These are phyloP conservation scores for Aurifilum marmelostoma DNA, from an alignment of 2,329 filamentous ascomycete genomes.

Conservation along the genomic window DNA sequence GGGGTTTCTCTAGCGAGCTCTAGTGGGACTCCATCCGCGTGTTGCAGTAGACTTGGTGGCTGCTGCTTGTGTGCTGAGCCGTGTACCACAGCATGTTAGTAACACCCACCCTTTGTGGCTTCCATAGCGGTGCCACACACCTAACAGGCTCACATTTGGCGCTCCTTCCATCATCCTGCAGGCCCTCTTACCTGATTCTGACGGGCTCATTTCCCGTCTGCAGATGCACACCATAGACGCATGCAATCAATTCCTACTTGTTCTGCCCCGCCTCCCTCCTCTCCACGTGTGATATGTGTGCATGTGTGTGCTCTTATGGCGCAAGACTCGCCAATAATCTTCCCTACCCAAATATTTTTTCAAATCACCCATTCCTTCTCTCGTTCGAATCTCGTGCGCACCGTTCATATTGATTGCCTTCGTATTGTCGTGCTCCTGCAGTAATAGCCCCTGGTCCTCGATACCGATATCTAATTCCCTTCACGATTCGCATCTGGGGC, in stretches of 20 bases:
- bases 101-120: background rate
- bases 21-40: background rate
- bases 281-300: background rate
- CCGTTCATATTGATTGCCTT: background rate
- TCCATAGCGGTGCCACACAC: too few species aligned
- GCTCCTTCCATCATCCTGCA: background rate
- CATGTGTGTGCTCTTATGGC: background rate
- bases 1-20: background rate
- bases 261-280: background rate
- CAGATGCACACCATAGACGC: background rate
- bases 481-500: slow-evolving; percentile 7
- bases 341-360: background rate
- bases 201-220: slow-evolving; percentile 12
- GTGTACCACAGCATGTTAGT: too few species aligned
- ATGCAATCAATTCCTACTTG: background rate
- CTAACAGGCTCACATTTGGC: background rate
- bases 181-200: slow-evolving; percentile 10
- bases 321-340: background rate
- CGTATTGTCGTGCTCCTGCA: background rate
- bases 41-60: background rate
- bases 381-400: background rate
- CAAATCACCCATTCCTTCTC: background rate
- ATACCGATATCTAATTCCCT: background rate
- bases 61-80: background rate
- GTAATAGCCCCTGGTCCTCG: background rate